Evolutionary conservation across 2,329 filamentous ascomycete genomes (phyloP), one percentile per base, ranked within the genome.

Genomic region (Massarina eburnea): DNA sequence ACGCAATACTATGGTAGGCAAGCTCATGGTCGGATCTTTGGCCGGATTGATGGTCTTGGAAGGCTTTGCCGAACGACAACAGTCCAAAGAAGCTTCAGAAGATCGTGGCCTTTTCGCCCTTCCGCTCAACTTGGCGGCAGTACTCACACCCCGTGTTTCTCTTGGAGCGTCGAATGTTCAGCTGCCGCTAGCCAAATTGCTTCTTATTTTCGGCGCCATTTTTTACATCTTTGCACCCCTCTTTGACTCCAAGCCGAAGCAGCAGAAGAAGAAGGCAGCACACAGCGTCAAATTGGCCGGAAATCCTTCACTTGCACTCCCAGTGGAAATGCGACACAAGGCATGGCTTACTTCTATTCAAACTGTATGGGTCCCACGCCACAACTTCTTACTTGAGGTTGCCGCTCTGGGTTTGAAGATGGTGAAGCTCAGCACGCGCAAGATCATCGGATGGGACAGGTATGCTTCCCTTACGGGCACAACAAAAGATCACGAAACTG

Each of bases 341-440:
- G 91, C 91, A 24, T 96, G 92, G 91, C 83, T 95, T 46, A 96
- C 91, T 3, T 89, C 91, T 7, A 86, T 96, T 48, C 91, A 96
- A 71, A 92, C 88, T 3, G 89, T 96, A 19, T 95, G 91, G 82
- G 88, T 96, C 12, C 92, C 92, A 9, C 83, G 86, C 17, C 89
- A 95, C 68, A 89, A 86, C 56, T 91, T 95, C 67, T 80, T 92
- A 55, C 82, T 95, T 3, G 92, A 96, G 68, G 86, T 89, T 44
- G 84, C 88, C 14, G 91, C 91, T 3, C 78, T 96, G 19, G 77
- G 84, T 6, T 76, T 90, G 33, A 94, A 96, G 75, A 89, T 85
- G 43, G 71, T 88, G 45, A 95, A 95, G 70, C 85, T 95, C 41
- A 88, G 88, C 58, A 68, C 90, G 42, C 83, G 89, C 36, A 91